Evolutionary conservation across 805 yeast genomes (phyloP), one percentile per base, ranked within the genome.

Genomic region (Candida fluviatilis): DNA sequence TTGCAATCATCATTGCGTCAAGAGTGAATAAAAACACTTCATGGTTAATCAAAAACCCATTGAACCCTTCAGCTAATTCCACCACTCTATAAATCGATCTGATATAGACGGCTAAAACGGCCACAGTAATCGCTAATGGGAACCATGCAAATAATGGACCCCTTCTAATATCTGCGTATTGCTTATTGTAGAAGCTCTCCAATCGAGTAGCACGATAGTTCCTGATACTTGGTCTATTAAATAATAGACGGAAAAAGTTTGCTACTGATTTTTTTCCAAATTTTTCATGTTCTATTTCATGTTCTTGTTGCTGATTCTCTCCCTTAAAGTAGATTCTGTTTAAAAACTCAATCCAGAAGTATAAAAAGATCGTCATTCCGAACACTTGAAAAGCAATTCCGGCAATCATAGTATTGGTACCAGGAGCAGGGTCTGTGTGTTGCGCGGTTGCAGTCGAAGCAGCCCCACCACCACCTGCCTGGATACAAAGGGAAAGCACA

Each of bases 381-480:
- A 56, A 38, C 15, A 62, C 63, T 46, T 65, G 71, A 38, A 63
- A 51, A 18, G 49, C 48, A 32, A 65, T 58, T 27, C 71, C 70
- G 4, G 60, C 66, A 47, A 63, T 54, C 70, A 65, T 65, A 21
- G 54, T 47, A 39, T 56, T 35, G 7, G 59, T 57, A 13, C 70
- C 71, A 3, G 58, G 54, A 0, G 31, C 17, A 2, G 59, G 36
- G 37, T 51, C 48, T 27, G 47, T 36, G 24, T 48, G 47, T 12
- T 47, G 31, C 15, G 43, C 30, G 6, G 56, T 44, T 1, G 60
- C 59, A 21, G 38, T 36, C 4, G 62, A 43, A 10, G 64, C 57
- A 38, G 55, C 55, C 13, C 58, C 70, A 6, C 71, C 71, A n/a
- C 66, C 69, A n/a, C 46, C 47, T 6, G 64, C 69, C 43, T 65